Evolutionary conservation across 176 grass and related monocot genomes (phyloP).

Genomic region (Luzula sylvatica): DNA sequence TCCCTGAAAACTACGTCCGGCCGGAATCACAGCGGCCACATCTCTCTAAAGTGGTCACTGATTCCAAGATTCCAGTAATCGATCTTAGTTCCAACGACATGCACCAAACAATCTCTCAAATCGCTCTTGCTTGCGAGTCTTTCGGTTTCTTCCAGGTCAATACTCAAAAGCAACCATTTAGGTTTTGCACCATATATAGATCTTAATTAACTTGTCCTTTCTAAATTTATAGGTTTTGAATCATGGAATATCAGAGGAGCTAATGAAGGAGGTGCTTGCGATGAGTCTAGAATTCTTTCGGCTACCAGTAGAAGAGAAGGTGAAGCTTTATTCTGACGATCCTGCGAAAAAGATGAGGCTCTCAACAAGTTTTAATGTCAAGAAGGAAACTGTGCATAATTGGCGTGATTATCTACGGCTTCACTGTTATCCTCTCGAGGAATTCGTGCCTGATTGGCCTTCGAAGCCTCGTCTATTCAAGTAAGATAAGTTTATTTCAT

Average conservation of each 20-base stretch:
- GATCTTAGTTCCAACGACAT: constrained; percentile 42
- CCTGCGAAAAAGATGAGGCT: constrained; percentile 64
- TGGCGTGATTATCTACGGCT: constrained; percentile 72
- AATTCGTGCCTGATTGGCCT: constrained; percentile 59
- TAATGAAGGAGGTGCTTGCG: constrained; percentile 40
- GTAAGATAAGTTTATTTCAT: constrained; percentile 44
- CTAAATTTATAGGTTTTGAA: constrained; percentile 36
- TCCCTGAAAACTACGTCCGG: constrained; percentile 50
- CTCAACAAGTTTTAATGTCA: constrained; percentile 72
- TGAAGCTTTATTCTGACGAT: constrained; percentile 61
- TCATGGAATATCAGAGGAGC: constrained; percentile 44
- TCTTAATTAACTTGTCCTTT: background rate
- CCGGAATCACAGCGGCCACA: constrained; percentile 48
- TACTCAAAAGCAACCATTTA: background rate
- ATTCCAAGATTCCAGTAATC: constrained; percentile 47
- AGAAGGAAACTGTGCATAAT: constrained; percentile 63
- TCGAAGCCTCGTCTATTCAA: constrained; percentile 59
- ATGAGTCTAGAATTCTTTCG: constrained; percentile 51
- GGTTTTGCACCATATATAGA: background rate
- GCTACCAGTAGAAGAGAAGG: constrained; percentile 55
- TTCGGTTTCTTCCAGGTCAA: constrained; percentile 86
- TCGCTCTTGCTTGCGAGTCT: constrained; percentile 39
- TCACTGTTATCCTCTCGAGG: constrained; percentile 57
- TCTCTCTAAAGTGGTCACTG: constrained; percentile 33
- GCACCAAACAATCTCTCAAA: constrained; percentile 29